Conservation (phyloP, 805 yeast species). For the Cyberlindnera bimundalis region DNA sequence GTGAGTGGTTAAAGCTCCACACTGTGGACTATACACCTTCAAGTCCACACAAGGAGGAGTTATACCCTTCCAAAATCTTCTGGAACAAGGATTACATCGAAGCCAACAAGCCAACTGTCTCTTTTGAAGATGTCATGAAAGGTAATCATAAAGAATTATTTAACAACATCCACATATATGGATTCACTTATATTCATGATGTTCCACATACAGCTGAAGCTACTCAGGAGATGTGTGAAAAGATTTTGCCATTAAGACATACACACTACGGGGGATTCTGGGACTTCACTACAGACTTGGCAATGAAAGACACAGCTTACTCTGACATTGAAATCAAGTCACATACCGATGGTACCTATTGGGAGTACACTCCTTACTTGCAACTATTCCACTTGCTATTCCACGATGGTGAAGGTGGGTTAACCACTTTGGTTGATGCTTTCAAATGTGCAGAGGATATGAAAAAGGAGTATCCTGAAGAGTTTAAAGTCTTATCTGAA, state of each 20-base stretch:
- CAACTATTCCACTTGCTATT: constrained; percentile 62
- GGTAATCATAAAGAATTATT: constrained; percentile 21
- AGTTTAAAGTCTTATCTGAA: constrained; percentile 45
- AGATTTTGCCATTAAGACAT: constrained; percentile 56
- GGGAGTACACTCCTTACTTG: constrained; percentile 70
- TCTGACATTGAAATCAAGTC: constrained; percentile 60
- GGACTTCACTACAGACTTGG: constrained; percentile 70
- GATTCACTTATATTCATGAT: constrained; percentile 58
- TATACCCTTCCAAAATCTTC: constrained; percentile 35
- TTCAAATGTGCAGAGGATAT: constrained; percentile 55
- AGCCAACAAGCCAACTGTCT: constrained; percentile 30
- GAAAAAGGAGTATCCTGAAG: constrained; percentile 44
- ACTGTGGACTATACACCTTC: constrained; percentile 34
- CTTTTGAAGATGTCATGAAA: constrained; percentile 45
- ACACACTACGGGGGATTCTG: constrained; percentile 81
- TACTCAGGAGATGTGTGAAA: constrained; percentile 54
- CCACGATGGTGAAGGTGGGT: constrained; percentile 68
- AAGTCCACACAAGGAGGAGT: constrained; percentile 29
- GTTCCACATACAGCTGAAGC: constrained; percentile 59
- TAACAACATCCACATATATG: constrained; percentile 35
- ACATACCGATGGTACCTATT: constrained; percentile 75
- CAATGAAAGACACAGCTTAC: constrained; percentile 69
- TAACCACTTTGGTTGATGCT: constrained; percentile 64
- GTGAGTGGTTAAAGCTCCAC: constrained; percentile 23
- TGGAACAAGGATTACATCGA: constrained; percentile 45